These are phyloP conservation scores for Cyclocybe aegerita DNA, from an alignment of 768 basidiomycete genomes.

Conservation along the genomic window DNA sequence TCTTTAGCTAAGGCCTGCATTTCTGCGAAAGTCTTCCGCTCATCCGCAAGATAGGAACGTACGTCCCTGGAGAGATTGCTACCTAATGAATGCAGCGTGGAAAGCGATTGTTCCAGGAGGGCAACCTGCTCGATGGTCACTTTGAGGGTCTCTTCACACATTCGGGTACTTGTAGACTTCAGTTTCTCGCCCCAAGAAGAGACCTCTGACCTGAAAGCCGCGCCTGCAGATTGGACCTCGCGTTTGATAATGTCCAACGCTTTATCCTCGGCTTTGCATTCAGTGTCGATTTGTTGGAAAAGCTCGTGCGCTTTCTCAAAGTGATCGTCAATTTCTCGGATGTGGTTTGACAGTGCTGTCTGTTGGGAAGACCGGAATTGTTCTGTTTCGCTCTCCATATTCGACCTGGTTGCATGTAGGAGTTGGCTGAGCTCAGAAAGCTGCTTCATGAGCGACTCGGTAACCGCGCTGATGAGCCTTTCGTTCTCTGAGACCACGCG, in stretches of 20 bases:
- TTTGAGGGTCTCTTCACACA: slow-evolving; percentile 46
- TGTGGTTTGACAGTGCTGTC: slow-evolving; percentile 48
- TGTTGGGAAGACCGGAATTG: slow-evolving; percentile 57
- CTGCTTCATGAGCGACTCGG: slow-evolving; percentile 51
- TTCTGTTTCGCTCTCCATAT: slow-evolving; percentile 56
- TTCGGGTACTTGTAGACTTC: slow-evolving; percentile 43
- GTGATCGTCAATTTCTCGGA: slow-evolving; percentile 57
- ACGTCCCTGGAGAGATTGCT: slow-evolving; percentile 61
- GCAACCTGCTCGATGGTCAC: slow-evolving; percentile 44
- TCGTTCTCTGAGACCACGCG: slow-evolving; percentile 64
- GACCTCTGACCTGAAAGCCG: slow-evolving; percentile 49
- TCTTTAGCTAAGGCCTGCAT: slow-evolving; percentile 47
- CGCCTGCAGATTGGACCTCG: slow-evolving; percentile 48
- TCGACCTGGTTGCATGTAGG: slow-evolving; percentile 50
- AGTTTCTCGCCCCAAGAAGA: slow-evolving; percentile 55
- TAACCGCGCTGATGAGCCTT: slow-evolving; percentile 53
- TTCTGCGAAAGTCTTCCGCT: slow-evolving; percentile 50
- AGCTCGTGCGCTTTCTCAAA: slow-evolving; percentile 52
- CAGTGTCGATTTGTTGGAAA: slow-evolving; percentile 52
- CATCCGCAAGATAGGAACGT: slow-evolving; percentile 52
- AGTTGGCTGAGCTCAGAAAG: slow-evolving; percentile 63
- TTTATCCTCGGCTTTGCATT: slow-evolving; percentile 54
- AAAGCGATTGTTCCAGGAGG: slow-evolving; percentile 58
- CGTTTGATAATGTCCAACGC: slow-evolving; percentile 48
- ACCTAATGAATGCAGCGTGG: slow-evolving; percentile 55